Conservation (phyloP, 1,284 basidiomycete genomes). For the Puccinia novopanici region DNA sequence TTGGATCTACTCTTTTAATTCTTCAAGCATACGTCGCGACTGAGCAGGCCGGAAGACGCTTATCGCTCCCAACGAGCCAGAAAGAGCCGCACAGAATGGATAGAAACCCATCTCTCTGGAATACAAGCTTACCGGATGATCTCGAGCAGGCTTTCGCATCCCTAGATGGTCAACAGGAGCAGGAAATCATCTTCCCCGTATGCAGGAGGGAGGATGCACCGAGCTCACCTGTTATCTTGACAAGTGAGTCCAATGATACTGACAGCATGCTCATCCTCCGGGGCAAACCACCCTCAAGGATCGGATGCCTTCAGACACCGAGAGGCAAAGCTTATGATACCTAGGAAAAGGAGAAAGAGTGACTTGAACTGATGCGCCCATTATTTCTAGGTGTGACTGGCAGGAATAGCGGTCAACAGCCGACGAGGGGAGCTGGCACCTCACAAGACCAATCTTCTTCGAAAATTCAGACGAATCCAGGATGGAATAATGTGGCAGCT, state of each 20-base stretch:
- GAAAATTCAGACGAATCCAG: not conserved
- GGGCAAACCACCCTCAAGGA: not conserved
- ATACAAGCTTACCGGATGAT: not conserved
- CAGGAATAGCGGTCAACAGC: constrained; percentile 14
- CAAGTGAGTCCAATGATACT: not conserved
- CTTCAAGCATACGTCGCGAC: not conserved
- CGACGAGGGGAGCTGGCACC: not conserved
- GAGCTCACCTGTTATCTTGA: not conserved
- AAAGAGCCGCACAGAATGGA: not conserved
- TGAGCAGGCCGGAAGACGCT: not conserved
- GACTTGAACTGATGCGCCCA: not conserved
- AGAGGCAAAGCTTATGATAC: not conserved
- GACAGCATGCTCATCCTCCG: not conserved
- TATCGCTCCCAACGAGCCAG: not conserved
- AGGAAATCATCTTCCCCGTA: not conserved
- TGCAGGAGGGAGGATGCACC: constrained; percentile 8
- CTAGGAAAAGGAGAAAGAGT: not conserved
- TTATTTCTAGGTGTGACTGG: not conserved
- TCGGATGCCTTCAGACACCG: not conserved
- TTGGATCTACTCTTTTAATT: not conserved
- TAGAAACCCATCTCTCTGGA: constrained; percentile 3
- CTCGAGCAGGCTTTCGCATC: constrained; percentile 6
- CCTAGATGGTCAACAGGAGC: constrained; percentile 22
- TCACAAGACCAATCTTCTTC: not conserved
- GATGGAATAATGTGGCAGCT: not conserved